A percentile compares a stretch with the other conserved stretches of the same genome.
phyloP scores from a whole-genome alignment of 2,329 filamentous ascomycete species.

The Endothia cerciana region DNA sequence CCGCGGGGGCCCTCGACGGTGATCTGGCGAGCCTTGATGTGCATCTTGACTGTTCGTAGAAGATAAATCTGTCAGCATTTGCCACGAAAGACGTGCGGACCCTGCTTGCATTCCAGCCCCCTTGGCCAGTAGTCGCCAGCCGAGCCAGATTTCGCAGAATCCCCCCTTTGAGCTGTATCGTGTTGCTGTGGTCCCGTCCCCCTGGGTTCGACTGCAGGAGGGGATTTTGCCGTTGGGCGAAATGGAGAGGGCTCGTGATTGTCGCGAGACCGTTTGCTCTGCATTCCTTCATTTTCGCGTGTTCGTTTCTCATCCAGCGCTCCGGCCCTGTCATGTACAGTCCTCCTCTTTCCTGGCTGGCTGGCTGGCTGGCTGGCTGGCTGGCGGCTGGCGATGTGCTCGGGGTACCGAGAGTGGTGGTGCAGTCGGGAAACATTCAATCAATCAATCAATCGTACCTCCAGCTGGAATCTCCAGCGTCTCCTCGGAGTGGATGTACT shows the following conservation, averaged over 20 bases:
- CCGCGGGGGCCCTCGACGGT: slow-evolving; percentile 97
- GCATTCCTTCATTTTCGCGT: neutral
- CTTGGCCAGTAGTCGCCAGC: slow-evolving; percentile 11
- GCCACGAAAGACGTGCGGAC: neutral
- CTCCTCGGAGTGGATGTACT: slow-evolving; percentile 99
- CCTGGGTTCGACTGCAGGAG: no score
- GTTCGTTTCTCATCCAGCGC: neutral
- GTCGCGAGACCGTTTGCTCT: neutral
- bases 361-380: slow-evolving; percentile 16
- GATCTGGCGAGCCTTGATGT: slow-evolving; percentile 95
- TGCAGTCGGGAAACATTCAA: slow-evolving; percentile 6
- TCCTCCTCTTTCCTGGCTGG: slow-evolving; percentile 27
- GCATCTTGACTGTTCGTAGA: slow-evolving; percentile 79
- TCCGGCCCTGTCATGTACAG: neutral
- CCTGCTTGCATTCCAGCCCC: neutral
- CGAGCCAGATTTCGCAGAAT: slow-evolving; percentile 4
- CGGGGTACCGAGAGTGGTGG: slow-evolving; percentile 6
- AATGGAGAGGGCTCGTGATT: neutral
- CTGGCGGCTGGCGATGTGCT: slow-evolving; percentile 10
- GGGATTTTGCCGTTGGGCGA: neutral
- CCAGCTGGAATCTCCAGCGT: slow-evolving; percentile 93
- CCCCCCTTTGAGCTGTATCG: neutral
- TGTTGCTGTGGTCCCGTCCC: neutral
- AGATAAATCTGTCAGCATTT: slow-evolving; percentile 38
- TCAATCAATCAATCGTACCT: slow-evolving; percentile 64